phyloP scores from a whole-genome alignment of 345 rosid genomes.

The Salix udensis region DNA sequence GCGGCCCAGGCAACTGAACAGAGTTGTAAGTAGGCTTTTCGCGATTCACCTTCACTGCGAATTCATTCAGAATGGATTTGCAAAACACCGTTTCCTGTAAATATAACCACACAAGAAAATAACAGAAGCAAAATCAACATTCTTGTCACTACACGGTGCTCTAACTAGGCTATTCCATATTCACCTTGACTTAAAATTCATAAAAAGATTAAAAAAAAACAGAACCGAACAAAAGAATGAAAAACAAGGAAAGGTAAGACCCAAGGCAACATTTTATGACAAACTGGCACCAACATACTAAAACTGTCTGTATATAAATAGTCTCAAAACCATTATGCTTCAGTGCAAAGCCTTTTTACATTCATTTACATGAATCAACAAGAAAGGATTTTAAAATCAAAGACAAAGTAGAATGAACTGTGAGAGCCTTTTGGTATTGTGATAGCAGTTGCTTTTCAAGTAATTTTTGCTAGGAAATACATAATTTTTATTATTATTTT shows the following conservation, averaged over 20 bases:
- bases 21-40: constrained; percentile 25
- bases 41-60: constrained; percentile 30
- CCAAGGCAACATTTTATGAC: not conserved
- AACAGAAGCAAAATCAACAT: not conserved
- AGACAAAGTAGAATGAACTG: not conserved
- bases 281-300: not conserved
- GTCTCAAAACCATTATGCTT: not conserved
- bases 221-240: not conserved
- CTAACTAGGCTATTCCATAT: not conserved
- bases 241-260: not conserved
- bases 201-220: not conserved
- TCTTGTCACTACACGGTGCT: not conserved
- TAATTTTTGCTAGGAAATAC: no score
- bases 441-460: no score
- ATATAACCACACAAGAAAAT: not conserved
- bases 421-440: no score
- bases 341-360: not conserved
- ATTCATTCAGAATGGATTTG: constrained; percentile 47
- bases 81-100: constrained; percentile 33
- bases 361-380: not conserved
- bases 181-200: not conserved
- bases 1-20: constrained; percentile 9
- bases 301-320: not conserved
- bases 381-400: not conserved
- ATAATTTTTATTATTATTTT: no score